Conservation (phyloP, 1,284 basidiomycete genomes). For the Cryptococcus hybrid region DNA sequence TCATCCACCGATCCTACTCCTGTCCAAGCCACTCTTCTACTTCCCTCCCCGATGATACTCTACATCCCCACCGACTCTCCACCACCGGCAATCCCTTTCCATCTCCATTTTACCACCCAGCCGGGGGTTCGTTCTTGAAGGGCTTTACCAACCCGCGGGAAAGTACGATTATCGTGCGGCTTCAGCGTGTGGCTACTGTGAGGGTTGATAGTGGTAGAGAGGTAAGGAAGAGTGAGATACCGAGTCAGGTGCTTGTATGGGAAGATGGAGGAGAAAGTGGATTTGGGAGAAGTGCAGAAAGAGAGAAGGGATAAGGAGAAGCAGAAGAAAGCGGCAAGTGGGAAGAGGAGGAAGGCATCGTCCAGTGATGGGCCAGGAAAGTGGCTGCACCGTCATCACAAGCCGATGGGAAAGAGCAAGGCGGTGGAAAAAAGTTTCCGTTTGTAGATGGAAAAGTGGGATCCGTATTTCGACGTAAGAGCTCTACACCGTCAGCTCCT, state of each 20-base stretch:
- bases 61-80: slow-evolving; percentile 15
- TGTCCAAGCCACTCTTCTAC: slow-evolving; percentile 21
- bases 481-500: neutral
- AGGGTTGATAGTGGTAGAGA: slow-evolving; percentile 28
- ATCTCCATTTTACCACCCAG: slow-evolving; percentile 32
- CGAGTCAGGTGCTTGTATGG: slow-evolving; percentile 31
- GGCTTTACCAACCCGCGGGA: slow-evolving; percentile 31
- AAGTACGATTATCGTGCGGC: slow-evolving; percentile 26
- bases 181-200: slow-evolving; percentile 33
- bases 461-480: neutral
- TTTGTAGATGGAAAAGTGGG: slow-evolving; percentile 4
- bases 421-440: slow-evolving; percentile 1
- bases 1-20: too few relatives aligned
- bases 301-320: neutral
- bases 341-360: neutral
- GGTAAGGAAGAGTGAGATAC: slow-evolving; percentile 28
- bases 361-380: too few relatives aligned
- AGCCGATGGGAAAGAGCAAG: neutral
- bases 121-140: slow-evolving; percentile 18
- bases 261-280: slow-evolving; percentile 28
- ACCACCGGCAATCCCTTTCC: slow-evolving; percentile 33
- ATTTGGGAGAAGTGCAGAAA: slow-evolving; percentile 10
- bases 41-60: slow-evolving; percentile 39
- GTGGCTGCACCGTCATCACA: neutral
- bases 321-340: neutral